Conservation (phyloP, 2,329 filamentous ascomycete genomes). For the Zymoseptoria ardabiliae region DNA sequence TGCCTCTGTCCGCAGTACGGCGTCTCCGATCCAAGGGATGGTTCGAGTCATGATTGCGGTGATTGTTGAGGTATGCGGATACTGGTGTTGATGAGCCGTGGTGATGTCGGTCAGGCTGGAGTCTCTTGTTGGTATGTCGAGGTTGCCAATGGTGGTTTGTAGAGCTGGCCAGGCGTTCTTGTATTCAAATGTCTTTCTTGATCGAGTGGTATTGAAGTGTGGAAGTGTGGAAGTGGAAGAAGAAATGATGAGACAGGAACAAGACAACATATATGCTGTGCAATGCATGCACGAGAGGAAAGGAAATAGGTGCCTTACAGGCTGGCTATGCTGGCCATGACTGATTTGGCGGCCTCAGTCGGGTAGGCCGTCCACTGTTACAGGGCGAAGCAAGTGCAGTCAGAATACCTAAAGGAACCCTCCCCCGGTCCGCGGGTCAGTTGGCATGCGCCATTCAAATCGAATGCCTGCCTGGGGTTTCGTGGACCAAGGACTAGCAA, state of each 20-base stretch:
- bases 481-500: not conserved
- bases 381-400: not conserved
- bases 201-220: not conserved
- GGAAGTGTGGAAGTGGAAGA: not conserved
- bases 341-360: not conserved
- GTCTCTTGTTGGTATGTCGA: not conserved
- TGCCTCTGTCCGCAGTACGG: not conserved
- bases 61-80: not conserved
- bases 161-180: not conserved
- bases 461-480: not conserved
- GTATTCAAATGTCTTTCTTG: not conserved
- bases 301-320: not conserved
- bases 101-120: not conserved
- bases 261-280: not conserved
- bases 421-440: not conserved
- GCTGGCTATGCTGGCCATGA: not conserved
- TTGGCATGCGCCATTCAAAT: not conserved
- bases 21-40: not conserved
- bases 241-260: not conserved
- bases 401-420: not conserved
- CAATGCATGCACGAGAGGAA: not conserved
- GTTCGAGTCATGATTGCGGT: not conserved
- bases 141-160: not conserved
- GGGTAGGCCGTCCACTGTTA: not conserved
- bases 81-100: not conserved